Base-by-base conservation (phyloP, 2,329 filamentous ascomycete species). In the Talaromyces sp. region DNA sequence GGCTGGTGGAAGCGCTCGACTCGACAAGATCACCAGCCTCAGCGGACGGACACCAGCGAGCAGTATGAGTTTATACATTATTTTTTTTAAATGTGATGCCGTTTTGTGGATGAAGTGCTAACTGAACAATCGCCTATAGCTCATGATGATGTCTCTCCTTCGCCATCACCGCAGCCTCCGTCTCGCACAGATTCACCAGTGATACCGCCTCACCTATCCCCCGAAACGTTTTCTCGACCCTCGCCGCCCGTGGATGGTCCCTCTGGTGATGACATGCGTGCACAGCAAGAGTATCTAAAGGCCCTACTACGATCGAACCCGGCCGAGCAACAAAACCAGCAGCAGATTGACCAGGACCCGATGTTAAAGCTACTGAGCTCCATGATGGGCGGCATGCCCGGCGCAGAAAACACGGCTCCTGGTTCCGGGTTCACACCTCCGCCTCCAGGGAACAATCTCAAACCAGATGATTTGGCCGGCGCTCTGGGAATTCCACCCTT, bases 1-100 rank as follows among this genome's bases (percentile, higher is more conserved):
- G 65, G 81, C 81, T 53, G 81, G 82, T 64, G 86, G 85, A 59
- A 81, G 83, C 44, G 81, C 83, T 42, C 80, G 86, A 64, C 76
- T 89, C 51, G 83, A 87, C 61, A 83, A 84, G 67, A 89, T 89
- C 72, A 86, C 85, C 44, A 80, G 80, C 42, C 71, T 87, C 59
- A 86, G 85, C 62, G 86, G 85, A 65, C 75, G 80, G 54, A 75
- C 73, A 62, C 76, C 80, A 50, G 75, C 76, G 60, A 68, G 69
- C 57, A 69, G 76, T 79, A 71, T 28, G 57, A 33, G 18, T 27
- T 16, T 12, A 12, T 36, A 6, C 34, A 1, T 23, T 16, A 30
- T 12, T 40, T 57, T 10, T 9, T 8, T 18, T n/a, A n/a, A n/a
- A 23, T 69, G 23, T 23, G 23, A 66, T 44, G 18, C 34, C 27